Evolutionary conservation across 1,284 basidiomycete species (phyloP).

Genomic region (Marasmius oreades): DNA sequence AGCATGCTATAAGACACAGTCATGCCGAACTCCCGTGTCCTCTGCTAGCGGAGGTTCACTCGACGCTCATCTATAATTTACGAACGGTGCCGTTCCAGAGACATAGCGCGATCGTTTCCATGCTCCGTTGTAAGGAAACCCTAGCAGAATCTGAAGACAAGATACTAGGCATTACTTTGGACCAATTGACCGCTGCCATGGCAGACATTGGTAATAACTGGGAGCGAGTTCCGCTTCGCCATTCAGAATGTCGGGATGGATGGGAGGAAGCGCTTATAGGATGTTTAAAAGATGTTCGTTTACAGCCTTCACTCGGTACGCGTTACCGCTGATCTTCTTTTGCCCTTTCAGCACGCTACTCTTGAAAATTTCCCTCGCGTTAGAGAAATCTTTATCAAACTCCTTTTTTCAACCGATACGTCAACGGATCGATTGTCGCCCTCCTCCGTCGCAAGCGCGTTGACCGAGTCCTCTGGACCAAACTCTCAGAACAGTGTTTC

Average conservation of each 20-base stretch:
- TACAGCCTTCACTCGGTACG: background rate
- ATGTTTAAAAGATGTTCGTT: constrained; percentile 82
- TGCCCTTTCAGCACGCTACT: constrained; percentile 66
- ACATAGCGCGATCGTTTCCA: constrained; percentile 67
- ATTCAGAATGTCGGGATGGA: constrained; percentile 62
- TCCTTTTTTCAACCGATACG: constrained; percentile 66
- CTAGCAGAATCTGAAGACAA: constrained; percentile 36
- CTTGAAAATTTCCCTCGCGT: constrained; percentile 70
- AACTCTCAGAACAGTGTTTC: constrained; percentile 36
- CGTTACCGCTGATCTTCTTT: constrained; percentile 16
- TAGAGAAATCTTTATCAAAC: constrained; percentile 69
- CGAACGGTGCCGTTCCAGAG: constrained; percentile 72
- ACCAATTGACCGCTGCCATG: constrained; percentile 59
- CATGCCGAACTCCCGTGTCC: constrained; percentile 67
- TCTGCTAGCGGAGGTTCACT: constrained; percentile 87
- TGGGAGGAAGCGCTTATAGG: constrained; percentile 89
- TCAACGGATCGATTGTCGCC: constrained; percentile 35
- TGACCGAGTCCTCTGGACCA: constrained; percentile 28
- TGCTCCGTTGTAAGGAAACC: constrained; percentile 48
- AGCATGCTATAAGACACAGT: constrained; percentile 81
- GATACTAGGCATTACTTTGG: constrained; percentile 52
- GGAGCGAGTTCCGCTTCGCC: constrained; percentile 71
- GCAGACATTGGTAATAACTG: constrained; percentile 76
- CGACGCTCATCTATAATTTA: constrained; percentile 84
- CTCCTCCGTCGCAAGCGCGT: constrained; percentile 42